Evolutionary conservation across 352 stramenopile genomes (phyloP).

Genomic region (Phytophthora sansomeana): DNA sequence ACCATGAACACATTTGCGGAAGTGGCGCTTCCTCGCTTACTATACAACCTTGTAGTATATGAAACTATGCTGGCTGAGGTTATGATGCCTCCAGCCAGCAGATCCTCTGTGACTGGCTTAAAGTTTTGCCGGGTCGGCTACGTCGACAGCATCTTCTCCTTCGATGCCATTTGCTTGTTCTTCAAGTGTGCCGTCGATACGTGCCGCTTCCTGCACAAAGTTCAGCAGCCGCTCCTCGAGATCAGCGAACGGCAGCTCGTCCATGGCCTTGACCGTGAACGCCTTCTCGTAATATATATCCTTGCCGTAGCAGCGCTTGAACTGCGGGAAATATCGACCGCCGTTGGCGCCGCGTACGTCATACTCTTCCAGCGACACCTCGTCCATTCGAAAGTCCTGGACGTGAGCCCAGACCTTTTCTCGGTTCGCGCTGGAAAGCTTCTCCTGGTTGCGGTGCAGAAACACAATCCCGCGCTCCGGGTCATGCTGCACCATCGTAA

Average conservation of each 20-base stretch:
- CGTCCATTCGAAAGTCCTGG: slow-evolving; percentile 54
- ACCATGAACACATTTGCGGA: background rate
- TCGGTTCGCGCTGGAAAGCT: slow-evolving; percentile 52
- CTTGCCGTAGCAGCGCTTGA: slow-evolving; percentile 71
- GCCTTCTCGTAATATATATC: slow-evolving; percentile 72
- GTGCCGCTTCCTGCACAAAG: slow-evolving; percentile 48
- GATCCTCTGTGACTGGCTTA: no score
- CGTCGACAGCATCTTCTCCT: slow-evolving; percentile 27
- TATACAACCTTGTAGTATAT: slow-evolving; percentile 35
- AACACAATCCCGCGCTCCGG: slow-evolving; percentile 56
- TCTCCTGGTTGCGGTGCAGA: slow-evolving; percentile 70
- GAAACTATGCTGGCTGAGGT: slow-evolving; percentile 8
- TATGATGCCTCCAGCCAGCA: background rate
- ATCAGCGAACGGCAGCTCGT: slow-evolving; percentile 48
- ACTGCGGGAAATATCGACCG: slow-evolving; percentile 59
- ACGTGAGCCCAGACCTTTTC: slow-evolving; percentile 55
- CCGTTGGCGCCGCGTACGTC: slow-evolving; percentile 67
- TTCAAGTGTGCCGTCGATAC: slow-evolving; percentile 35
- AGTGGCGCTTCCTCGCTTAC: slow-evolving; percentile 20
- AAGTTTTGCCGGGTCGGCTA: slow-evolving; percentile 20
- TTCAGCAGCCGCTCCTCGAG: slow-evolving; percentile 56
- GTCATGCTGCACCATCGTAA: slow-evolving; percentile 78
- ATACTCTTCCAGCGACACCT: slow-evolving; percentile 51
- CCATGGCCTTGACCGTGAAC: slow-evolving; percentile 56
- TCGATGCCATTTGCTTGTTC: slow-evolving; percentile 16